Percentiles rank a stretch among this genome's conserved stretches.
Evolutionary conservation across 768 basidiomycete species (phyloP).

Genomic region (Melanogaster broomeanus): DNA sequence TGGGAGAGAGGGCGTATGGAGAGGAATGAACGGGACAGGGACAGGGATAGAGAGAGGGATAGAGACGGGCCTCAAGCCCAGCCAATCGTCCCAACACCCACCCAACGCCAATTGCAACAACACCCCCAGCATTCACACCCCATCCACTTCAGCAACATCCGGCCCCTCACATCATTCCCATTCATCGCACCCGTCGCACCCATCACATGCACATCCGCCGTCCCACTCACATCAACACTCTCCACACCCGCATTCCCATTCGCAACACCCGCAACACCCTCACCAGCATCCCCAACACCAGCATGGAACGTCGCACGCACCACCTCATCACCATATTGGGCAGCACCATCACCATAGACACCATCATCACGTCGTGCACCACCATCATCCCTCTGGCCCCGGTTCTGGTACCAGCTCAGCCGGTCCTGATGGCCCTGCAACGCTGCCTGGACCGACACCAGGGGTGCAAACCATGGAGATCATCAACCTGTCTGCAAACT

Average conservation of each 20-base stretch:
- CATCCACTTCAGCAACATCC: conserved; percentile 33
- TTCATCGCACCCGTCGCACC: conserved; percentile 26
- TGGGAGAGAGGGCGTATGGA: conserved; percentile 25
- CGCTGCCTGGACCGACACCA: conserved; percentile 38
- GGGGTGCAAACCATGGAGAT: conserved; percentile 50
- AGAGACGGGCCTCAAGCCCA: conserved; percentile 25
- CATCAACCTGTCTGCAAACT: conserved; percentile 45
- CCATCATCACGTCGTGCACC: conserved; percentile 47
- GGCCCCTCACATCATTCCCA: conserved; percentile 11
- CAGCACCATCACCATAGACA: conserved; percentile 49
- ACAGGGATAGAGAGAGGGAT: conserved; percentile 34
- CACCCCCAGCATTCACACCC: conserved; percentile 36
- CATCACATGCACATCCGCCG: conserved; percentile 28
- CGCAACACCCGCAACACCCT: conserved; percentile 32
- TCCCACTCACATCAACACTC: conserved; percentile 36
- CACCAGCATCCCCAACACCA: conserved; percentile 35
- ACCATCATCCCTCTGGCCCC: conserved; percentile 47
- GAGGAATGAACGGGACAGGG: conserved; percentile 26
- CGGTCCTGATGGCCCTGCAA: conserved; percentile 26
- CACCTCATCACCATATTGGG: conserved; percentile 25
- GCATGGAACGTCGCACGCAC: conserved; percentile 30
- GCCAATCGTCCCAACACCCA: conserved; percentile 18
- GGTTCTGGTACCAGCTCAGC: conserved; percentile 27
- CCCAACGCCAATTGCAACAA: conserved; percentile 36
- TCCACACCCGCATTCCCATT: conserved; percentile 30